Evolutionary conservation across 169 alveolate species (phyloP).

Genomic region (Plasmodium fragile): DNA sequence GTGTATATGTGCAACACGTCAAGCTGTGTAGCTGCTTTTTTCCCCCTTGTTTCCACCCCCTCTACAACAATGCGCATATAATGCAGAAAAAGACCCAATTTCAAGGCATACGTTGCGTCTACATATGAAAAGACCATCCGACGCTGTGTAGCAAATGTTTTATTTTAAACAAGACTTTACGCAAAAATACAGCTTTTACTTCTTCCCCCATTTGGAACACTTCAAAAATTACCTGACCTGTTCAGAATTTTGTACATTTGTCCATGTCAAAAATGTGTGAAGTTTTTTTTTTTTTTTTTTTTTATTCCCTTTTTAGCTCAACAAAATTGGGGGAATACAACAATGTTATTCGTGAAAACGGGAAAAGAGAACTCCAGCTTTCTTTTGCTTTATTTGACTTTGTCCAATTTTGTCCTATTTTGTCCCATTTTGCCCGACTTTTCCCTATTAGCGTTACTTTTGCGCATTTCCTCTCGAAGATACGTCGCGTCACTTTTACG

Average conservation of each 20-base stretch:
- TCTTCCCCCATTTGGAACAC: background rate
- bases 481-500: background rate
- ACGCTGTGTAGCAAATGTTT: background rate
- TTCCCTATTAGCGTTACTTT: background rate
- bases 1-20: background rate
- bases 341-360: background rate
- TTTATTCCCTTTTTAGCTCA: conserved; percentile 2
- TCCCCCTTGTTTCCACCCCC: background rate
- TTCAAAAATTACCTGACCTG: background rate
- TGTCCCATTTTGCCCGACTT: background rate
- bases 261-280: background rate
- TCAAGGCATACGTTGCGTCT: background rate
- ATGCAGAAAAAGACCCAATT: background rate
- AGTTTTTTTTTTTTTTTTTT: background rate
- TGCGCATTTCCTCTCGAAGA: background rate
- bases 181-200: background rate
- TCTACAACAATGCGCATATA: background rate
- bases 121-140: background rate
- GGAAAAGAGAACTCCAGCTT: background rate
- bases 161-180: background rate
- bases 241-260: background rate
- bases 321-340: background rate
- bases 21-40: background rate
- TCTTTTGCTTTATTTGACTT: background rate
- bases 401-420: background rate